Percentiles rank a stretch among this genome's conserved stretches.
These are phyloP conservation scores for Aspergillus heteromorphus DNA, from an alignment of 495 filamentous ascomycete genomes.

Conservation along the genomic window DNA sequence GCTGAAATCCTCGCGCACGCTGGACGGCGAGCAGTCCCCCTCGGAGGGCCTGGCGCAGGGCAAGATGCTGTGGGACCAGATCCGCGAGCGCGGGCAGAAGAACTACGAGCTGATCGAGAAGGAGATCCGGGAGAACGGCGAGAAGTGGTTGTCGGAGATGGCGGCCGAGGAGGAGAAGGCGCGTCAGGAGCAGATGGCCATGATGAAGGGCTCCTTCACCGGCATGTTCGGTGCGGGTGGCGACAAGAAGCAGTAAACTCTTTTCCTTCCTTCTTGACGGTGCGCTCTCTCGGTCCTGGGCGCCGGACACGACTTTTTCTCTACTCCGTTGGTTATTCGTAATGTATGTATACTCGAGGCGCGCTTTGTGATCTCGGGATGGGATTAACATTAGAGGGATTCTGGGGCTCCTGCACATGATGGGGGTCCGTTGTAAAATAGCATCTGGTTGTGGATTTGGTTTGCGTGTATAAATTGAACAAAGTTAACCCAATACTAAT, in stretches of 20 bases:
- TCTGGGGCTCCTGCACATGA: constrained; percentile 16
- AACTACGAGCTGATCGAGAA: constrained; percentile 83
- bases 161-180: constrained; percentile 76
- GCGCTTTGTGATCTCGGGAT: constrained; percentile 7
- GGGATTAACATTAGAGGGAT: constrained; percentile 17
- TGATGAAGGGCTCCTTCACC: constrained; percentile 64
- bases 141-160: constrained; percentile 92
- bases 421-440: constrained; percentile 39
- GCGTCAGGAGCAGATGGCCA: constrained; percentile 84
- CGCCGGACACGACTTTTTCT: neutral
- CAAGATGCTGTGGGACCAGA: constrained; percentile 92
- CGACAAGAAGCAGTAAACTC: constrained; percentile 29
- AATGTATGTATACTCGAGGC: constrained; percentile 13
- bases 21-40: constrained; percentile 63
- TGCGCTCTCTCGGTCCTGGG: neutral
- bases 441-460: constrained; percentile 28
- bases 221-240: constrained; percentile 45
- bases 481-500: neutral
- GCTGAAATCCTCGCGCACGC: constrained; percentile 51
- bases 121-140: constrained; percentile 85
- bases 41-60: constrained; percentile 74
- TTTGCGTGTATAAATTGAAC: constrained; percentile 36
- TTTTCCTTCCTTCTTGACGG: neutral
- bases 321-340: neutral
- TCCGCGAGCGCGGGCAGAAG: constrained; percentile 83